Percentiles rank a stretch among this genome's conserved stretches.
Evolutionary conservation across 176 grass and related monocot genomes (phyloP).

Genomic region (Lolium perenne): DNA sequence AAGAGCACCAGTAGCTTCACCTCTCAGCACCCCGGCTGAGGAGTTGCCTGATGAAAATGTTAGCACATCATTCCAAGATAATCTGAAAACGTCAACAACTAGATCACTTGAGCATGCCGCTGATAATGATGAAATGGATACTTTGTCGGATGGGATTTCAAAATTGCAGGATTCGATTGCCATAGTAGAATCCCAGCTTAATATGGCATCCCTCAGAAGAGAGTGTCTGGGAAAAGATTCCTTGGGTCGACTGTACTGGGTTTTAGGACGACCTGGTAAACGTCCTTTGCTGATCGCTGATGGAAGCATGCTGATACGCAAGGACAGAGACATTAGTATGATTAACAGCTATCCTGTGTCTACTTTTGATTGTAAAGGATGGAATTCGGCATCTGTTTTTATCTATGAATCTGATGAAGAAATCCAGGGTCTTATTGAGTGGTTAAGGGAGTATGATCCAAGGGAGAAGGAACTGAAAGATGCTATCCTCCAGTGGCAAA

Average conservation of each 20-base stretch:
- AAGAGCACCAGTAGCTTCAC: slow-evolving; percentile 33
- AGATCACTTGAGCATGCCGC: slow-evolving; percentile 40
- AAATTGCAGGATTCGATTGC: slow-evolving; percentile 77
- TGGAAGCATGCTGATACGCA: slow-evolving; percentile 63
- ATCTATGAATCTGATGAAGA: slow-evolving; percentile 88
- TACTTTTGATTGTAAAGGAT: slow-evolving; percentile 59
- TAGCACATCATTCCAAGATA: slow-evolving; percentile 44
- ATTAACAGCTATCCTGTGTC: slow-evolving; percentile 60
- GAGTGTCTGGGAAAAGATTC: slow-evolving; percentile 92
- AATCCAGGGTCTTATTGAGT: slow-evolving; percentile 71
- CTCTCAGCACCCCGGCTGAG: slow-evolving; percentile 35
- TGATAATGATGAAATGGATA: slow-evolving; percentile 67
- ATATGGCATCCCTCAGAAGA: slow-evolving; percentile 79
- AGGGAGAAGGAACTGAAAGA: slow-evolving; percentile 92
- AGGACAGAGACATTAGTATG: slow-evolving; percentile 58
- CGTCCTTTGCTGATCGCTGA: slow-evolving; percentile 78
- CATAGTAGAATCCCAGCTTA: slow-evolving; percentile 69
- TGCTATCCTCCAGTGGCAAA: slow-evolving; percentile 83
- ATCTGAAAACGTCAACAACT: slow-evolving; percentile 43
- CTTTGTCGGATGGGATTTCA: slow-evolving; percentile 71
- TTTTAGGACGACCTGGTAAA: slow-evolving; percentile 78
- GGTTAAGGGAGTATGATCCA: slow-evolving; percentile 77
- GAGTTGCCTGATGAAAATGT: slow-evolving; percentile 60
- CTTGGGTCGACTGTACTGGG: slow-evolving; percentile 83
- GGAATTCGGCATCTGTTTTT: slow-evolving; percentile 61